Conservation (phyloP, 139 green algal species). For the Chlorella sp. region DNA sequence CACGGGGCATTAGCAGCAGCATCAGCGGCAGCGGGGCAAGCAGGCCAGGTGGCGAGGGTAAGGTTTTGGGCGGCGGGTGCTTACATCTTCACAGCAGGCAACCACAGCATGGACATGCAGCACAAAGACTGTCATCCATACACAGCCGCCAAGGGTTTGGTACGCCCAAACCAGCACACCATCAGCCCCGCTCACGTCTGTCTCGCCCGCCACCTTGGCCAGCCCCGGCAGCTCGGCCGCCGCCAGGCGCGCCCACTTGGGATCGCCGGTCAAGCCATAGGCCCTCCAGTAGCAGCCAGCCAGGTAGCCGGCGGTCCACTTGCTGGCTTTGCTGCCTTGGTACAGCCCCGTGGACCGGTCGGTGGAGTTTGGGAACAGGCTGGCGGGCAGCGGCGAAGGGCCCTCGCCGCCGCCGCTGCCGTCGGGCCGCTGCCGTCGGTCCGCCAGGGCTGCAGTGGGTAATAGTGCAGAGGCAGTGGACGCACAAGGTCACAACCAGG, state of each 20-base stretch:
- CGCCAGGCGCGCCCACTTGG: neutral
- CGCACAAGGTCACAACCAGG: too few relatives aligned
- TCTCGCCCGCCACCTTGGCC: neutral
- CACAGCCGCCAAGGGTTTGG: too few relatives aligned
- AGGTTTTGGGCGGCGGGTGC: neutral
- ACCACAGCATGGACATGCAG: neutral
- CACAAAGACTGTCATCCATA: too few relatives aligned
- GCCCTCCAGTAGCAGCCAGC: neutral
- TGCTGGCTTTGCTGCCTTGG: neutral
- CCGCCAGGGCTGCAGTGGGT: neutral
- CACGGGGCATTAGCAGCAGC: too few relatives aligned
- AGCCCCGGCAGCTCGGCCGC: neutral
- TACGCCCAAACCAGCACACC: neutral
- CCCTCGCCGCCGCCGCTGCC: neutral
- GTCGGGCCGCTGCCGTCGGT: neutral
- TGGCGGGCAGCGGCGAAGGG: neutral
- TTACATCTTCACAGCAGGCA: neutral
- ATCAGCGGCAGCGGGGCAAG: too few relatives aligned
- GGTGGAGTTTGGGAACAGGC: neutral
- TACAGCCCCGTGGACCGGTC: neutral
- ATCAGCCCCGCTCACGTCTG: neutral
- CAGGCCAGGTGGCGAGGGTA: neutral
- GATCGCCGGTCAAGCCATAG: neutral
- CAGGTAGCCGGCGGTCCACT: neutral
- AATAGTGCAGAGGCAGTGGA: too few relatives aligned